Base-by-base conservation (phyloP, 306 rosid genomes). In the Quillaja saponaria region DNA sequence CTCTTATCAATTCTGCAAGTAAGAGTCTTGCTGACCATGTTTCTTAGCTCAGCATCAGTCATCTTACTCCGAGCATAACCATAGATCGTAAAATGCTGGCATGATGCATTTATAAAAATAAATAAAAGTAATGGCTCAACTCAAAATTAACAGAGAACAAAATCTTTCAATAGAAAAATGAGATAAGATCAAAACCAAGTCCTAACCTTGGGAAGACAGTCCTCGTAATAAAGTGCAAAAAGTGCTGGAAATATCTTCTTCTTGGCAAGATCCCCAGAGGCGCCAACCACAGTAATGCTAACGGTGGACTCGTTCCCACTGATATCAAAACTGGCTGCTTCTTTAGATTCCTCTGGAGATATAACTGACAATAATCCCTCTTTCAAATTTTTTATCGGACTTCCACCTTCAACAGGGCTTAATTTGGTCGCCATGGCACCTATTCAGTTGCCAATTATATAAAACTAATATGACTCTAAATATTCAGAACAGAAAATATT, bases 181-280 rank as follows among this genome's bases (percentile, higher is more conserved):
- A 10, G 12, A 5, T 38, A 17, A 39, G 4, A 58, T 39, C 19
- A 17, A 8, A 7, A 50, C 16, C 16, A 2, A 21, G 56, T 48
- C 47, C 69, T 49, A 64, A 90, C 97, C 92, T 84, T 75, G 3
- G 97, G 97, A 34, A 90, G 95, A 71, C 78, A 90, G 48, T 50
- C 95, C 92, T 90, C 97, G 16, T 90, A 90, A 73, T 76, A 87
- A 31, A 90, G 95, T 6, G 97, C 95, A 63, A 90, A 90, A 63
- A 90, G 97, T 33, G 97, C 97, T 0, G 97, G 97, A 71, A 87
- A 90, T 65, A 90, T 90, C 86, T 90, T 90, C 83, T 90, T 90
- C 76, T 90, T 90, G 18, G 97, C 97, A 62, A 90, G 92, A 79
- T 90, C 97, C 37, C 97, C 97, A 13, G 97, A 90, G 56, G 97